Evolutionary conservation across 2,329 filamentous ascomycete genomes (phyloP), one percentile per base, ranked within the genome.

Genomic region (Fusarium palustre): DNA sequence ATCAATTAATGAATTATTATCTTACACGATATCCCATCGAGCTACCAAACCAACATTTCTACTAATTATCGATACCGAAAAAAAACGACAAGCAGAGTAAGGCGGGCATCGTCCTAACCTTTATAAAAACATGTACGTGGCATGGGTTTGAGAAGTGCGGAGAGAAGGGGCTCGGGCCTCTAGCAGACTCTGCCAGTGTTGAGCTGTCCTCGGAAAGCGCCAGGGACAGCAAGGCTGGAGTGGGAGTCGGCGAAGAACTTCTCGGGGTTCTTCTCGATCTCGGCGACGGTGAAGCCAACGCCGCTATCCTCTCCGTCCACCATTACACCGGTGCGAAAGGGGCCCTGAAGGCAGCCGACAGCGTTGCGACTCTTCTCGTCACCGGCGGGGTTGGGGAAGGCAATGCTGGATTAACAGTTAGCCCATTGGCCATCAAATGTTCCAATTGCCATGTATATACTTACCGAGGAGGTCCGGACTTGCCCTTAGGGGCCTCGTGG

Each of bases 171-270:
- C 18, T 31, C 33, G 18, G 15, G 11, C 33, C n/a, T 50, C 59
- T 48, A 71, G 55, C 62, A 70, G 48, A 64, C 52, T 39, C 33
- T 66, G 48, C 68, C 66, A 28, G 67, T 59, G 55, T 60, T 76
- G 49, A 85, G 71, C 75, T 88, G 86, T 10, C 84, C 86, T 58
- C 86, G 79, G 34, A 85, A 81, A 52, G 84, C 86, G 61, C 86
- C 86, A 31, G 83, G 80, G 10, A 83, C 76, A 34, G 81, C 85
- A 28, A 80, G 73, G 66, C 75, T 80, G 8, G 85, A 85, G 76
- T 88, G 86, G 3, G 82, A 79, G 70, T 88, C 86, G 38, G 84
- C 80, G 72, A 86, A 87, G 80, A 87, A 88, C 15, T 70, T 79
- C 8, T 68, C 64, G 0, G 86, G 85, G 71, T 86, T 81, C 34